phyloP scores from a whole-genome alignment of 129 eudicot genomes.

The Ambrosia artemisiifolia region DNA sequence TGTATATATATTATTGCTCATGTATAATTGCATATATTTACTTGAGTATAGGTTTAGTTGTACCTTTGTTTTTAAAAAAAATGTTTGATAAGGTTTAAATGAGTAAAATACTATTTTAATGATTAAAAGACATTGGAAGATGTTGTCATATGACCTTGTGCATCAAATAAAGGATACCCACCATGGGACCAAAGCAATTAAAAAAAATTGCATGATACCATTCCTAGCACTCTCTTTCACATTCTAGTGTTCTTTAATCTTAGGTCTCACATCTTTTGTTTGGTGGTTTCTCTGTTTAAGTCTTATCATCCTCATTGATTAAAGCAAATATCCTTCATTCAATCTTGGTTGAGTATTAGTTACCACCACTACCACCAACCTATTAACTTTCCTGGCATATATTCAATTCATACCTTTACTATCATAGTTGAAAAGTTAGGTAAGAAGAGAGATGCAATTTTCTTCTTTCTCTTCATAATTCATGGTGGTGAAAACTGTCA shows the following conservation, averaged over 20 bases:
- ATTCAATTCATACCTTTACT: slow-evolving; percentile 11
- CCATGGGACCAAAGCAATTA: slow-evolving; percentile 38
- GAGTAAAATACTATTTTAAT: not conserved
- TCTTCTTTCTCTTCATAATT: slow-evolving; percentile 14
- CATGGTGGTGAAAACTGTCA: slow-evolving; percentile 22
- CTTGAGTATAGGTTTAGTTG: not conserved
- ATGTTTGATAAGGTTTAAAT: not conserved
- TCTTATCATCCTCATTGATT: slow-evolving; percentile 32
- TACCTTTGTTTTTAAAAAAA: not conserved
- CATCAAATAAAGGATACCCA: slow-evolving; percentile 34
- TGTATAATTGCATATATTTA: not conserved
- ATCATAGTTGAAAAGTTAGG: slow-evolving; percentile 20
- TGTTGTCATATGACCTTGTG: slow-evolving; percentile 35
- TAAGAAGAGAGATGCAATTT: slow-evolving; percentile 7
- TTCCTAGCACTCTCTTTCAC: slow-evolving; percentile 41
- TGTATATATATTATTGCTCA: not conserved
- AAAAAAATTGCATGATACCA: slow-evolving; percentile 31
- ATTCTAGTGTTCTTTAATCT: slow-evolving; percentile 22
- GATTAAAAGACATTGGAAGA: slow-evolving; percentile 29
- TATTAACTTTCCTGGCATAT: slow-evolving; percentile 31
- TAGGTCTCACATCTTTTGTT: slow-evolving; percentile 27
- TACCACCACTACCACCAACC: slow-evolving; percentile 38
- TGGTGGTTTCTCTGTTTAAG: slow-evolving; percentile 34
- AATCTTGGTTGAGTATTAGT: slow-evolving; percentile 25
- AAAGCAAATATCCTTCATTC: slow-evolving; percentile 27